Base-by-base conservation (phyloP, 306 rosid genomes). In the Canavalia gladiata region DNA sequence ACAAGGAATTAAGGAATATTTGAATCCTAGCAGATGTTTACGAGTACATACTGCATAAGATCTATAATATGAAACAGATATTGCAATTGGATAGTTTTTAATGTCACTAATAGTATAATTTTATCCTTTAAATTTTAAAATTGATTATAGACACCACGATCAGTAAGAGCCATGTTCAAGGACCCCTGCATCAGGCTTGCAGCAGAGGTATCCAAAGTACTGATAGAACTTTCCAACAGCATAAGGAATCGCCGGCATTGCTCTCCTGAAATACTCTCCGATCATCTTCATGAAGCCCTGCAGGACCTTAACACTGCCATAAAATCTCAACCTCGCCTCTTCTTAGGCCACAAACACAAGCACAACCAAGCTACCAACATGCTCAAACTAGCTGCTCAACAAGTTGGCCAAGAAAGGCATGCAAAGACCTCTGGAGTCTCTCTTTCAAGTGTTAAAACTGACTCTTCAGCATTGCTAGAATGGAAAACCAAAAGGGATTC, bases 271-370 rank as follows among this genome's bases (percentile, higher is more conserved):
- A 90, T 95, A 62, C 97, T 95, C 73, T 93, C 98, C 0, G 98
- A 95, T 69, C 97, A 91, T 85, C 99, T 95, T 49, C 93, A 95
- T 28, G 93, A 95, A 78, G 99, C 99, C 56, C 55, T 95, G 43
- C 90, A 89, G 64, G 99, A 95, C 81, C 92, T 95, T 4, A 91
- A 93, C 90, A 83, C 78, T 2, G 98, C 99, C 66, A 88, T 93
- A 64, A 93, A 91, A 76, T 93, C 99, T 10, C 99, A 95, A 66
- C 99, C 99, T 41, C 90, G 94, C 50, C 96, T 95, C 65, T 93
- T 95, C 89, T 88, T 95, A n/a, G 99, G 97, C 62, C 63, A 96
- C 50, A 89, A 90, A 51, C 83, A 86, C 50, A 88, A 84, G 77
- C 85, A 86, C 42, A 88, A 78, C 88, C 90, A 79, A 54, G 86